A percentile compares a stretch with the other conserved stretches of the same genome.
Evolutionary conservation across 345 rosid genomes (phyloP).

Genomic region (Salix purpurea): DNA sequence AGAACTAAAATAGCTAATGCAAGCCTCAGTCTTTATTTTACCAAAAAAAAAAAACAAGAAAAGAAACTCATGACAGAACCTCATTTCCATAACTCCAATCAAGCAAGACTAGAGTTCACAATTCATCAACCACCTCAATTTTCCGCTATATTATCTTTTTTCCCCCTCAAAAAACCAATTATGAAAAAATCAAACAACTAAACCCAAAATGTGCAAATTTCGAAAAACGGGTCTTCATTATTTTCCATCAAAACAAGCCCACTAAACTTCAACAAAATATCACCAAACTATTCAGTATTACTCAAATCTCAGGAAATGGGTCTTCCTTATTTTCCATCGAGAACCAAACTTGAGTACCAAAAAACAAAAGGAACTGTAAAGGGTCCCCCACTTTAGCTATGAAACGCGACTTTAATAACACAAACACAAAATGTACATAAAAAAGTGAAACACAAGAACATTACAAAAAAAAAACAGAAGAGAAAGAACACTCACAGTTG

Average conservation of each 20-base stretch:
- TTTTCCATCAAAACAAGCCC: slow-evolving; percentile 3
- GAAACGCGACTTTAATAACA: background rate
- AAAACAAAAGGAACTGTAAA: background rate
- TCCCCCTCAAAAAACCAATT: background rate
- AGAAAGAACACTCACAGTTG: slow-evolving; percentile 20
- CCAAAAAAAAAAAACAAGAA: background rate
- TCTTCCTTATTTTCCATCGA: background rate
- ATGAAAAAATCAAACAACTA: background rate
- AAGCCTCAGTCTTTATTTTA: background rate
- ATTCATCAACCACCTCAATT: background rate
- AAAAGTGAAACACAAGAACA: background rate
- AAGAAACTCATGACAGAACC: background rate
- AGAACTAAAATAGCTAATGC: background rate
- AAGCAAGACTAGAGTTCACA: background rate
- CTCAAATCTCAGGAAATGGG: background rate
- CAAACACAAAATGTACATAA: background rate
- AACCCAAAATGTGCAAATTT: slow-evolving; percentile 6
- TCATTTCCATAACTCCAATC: background rate
- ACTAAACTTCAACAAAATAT: background rate
- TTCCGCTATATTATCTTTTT: background rate
- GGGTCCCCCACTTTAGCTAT: background rate
- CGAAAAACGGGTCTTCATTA: background rate
- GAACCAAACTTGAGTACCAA: background rate
- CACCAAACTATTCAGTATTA: background rate
- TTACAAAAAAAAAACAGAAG: background rate